Conservation (phyloP, 1,139 yeast species). For the Suhomyces taliae region DNA sequence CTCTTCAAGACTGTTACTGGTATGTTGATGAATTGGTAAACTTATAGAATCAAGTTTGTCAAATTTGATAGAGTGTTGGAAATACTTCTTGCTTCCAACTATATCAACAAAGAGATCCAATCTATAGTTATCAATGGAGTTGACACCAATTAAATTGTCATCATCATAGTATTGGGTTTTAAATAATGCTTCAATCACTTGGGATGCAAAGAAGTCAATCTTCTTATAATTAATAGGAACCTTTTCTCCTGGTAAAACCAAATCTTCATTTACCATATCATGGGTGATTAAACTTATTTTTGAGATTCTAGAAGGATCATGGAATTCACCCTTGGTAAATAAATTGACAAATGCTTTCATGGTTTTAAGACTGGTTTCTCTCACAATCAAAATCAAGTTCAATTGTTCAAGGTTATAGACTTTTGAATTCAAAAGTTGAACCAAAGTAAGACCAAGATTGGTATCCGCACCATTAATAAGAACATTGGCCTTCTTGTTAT, state of each 20-base stretch:
- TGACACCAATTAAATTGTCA: slow-evolving; percentile 20
- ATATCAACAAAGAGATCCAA: slow-evolving; percentile 44
- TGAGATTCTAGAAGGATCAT: slow-evolving; percentile 23
- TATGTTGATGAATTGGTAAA: slow-evolving; percentile 32
- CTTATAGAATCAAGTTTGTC: slow-evolving; percentile 31
- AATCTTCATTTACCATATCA: slow-evolving; percentile 38
- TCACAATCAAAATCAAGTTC: slow-evolving; percentile 35
- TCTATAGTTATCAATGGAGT: slow-evolving; percentile 29
- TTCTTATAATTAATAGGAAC: slow-evolving; percentile 39
- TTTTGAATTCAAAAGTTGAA: slow-evolving; percentile 33
- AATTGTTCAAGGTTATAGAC: slow-evolving; percentile 22
- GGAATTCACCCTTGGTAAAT: slow-evolving; percentile 21
- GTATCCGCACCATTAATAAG: slow-evolving; percentile 50
- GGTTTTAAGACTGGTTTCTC: slow-evolving; percentile 23
- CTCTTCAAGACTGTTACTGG: slow-evolving; percentile 22
- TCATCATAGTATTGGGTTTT: slow-evolving; percentile 18
- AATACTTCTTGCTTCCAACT: slow-evolving; percentile 39
- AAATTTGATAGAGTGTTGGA: slow-evolving; percentile 34
- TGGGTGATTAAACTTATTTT: slow-evolving; percentile 32
- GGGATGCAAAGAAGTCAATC: slow-evolving; percentile 42
- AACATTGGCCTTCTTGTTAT: slow-evolving; percentile 23
- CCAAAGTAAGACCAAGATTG: slow-evolving; percentile 35
- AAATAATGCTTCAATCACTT: slow-evolving; percentile 38
- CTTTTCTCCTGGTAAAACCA: slow-evolving; percentile 39
- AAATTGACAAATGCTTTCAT: slow-evolving; percentile 26